Evolutionary conservation across 306 rosid species (phyloP).

Genomic region (Begonia fuchsioides): DNA sequence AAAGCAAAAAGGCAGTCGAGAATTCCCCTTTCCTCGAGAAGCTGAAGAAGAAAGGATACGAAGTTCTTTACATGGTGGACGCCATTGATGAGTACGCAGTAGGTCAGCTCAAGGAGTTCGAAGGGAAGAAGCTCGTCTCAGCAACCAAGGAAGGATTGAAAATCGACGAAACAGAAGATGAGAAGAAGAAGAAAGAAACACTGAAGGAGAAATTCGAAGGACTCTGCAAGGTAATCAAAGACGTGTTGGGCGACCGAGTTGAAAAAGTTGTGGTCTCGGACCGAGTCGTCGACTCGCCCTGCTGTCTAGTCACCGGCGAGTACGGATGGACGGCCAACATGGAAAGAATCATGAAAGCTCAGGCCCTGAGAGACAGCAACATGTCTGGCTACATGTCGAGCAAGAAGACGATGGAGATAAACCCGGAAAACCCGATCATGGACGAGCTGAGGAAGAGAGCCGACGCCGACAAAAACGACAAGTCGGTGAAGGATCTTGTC

Average conservation of each 20-base stretch:
- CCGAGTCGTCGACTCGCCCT: constrained; percentile 82
- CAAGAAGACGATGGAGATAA: constrained; percentile 97
- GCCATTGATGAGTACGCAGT: constrained; percentile 87
- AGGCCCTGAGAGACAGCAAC: constrained; percentile 79
- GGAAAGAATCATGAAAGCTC: constrained; percentile 97
- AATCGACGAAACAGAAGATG: constrained; percentile 77
- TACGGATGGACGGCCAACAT: constrained; percentile 95
- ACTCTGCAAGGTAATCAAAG: constrained; percentile 87
- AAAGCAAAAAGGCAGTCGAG: constrained; percentile 86
- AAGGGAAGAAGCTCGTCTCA: constrained; percentile 81
- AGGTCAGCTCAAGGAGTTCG: constrained; percentile 85
- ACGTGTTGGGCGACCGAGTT: constrained; percentile 77
- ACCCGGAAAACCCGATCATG: constrained; percentile 89
- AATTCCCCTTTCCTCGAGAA: constrained; percentile 88
- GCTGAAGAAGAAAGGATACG: constrained; percentile 77
- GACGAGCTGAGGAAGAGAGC: constrained; percentile 86
- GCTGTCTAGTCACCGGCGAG: constrained; percentile 92
- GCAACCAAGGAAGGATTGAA: constrained; percentile 90
- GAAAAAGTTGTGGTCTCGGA: constrained; percentile 89
- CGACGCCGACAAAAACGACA: constrained; percentile 79
- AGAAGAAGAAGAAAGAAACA: constrained; percentile 48
- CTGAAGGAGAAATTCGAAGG: constrained; percentile 60
- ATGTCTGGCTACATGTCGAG: constrained; percentile 94
- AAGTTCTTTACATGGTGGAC: constrained; percentile 83
- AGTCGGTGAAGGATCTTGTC: constrained; percentile 86